These are phyloP conservation scores for Pascua guehoae DNA, from an alignment of 1,284 basidiomycete genomes.

Conservation along the genomic window DNA sequence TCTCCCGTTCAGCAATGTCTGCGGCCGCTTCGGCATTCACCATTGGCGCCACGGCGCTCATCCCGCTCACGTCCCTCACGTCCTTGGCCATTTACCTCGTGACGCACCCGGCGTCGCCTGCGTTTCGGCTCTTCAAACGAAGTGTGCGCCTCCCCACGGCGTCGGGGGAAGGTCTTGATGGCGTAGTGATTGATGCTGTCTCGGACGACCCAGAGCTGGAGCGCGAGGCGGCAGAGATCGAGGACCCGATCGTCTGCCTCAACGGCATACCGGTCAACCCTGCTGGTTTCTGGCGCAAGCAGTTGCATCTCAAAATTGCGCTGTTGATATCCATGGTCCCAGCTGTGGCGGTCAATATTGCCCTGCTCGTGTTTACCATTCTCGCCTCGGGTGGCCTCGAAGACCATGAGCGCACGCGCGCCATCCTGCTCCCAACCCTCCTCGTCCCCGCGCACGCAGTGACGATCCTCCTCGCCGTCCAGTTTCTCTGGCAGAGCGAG, in stretches of 20 bases:
- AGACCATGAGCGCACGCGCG: conserved; percentile 16
- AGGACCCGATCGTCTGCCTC: conserved; percentile 62
- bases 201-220: conserved; percentile 5
- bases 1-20: background rate
- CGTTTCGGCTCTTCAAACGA: conserved; percentile 12
- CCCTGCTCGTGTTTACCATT: conserved; percentile 34
- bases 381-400: conserved; percentile 31
- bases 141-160: conserved; percentile 32
- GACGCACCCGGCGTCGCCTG: conserved; percentile 33
- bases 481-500: conserved; percentile 57
- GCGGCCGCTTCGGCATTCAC: conserved; percentile 8
- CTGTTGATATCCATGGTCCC: conserved; percentile 35
- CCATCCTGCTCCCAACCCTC: conserved; percentile 48
- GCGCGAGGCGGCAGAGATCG: conserved; percentile 72
- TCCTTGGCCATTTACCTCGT: conserved; percentile 39
- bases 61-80: conserved; percentile 34
- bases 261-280: conserved; percentile 74
- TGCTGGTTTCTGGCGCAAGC: conserved; percentile 60
- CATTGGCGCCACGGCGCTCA: conserved; percentile 29
- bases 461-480: conserved; percentile 56
- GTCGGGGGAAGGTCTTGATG: conserved; percentile 31
- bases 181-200: background rate
- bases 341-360: conserved; percentile 29
- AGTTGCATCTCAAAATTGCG: conserved; percentile 26
- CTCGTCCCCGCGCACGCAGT: conserved; percentile 63